A percentile compares a stretch with the other conserved stretches of the same genome.
These are phyloP conservation scores for Neohortaea acidophila DNA, from an alignment of 495 filamentous ascomycete species.

Conservation along the genomic window DNA sequence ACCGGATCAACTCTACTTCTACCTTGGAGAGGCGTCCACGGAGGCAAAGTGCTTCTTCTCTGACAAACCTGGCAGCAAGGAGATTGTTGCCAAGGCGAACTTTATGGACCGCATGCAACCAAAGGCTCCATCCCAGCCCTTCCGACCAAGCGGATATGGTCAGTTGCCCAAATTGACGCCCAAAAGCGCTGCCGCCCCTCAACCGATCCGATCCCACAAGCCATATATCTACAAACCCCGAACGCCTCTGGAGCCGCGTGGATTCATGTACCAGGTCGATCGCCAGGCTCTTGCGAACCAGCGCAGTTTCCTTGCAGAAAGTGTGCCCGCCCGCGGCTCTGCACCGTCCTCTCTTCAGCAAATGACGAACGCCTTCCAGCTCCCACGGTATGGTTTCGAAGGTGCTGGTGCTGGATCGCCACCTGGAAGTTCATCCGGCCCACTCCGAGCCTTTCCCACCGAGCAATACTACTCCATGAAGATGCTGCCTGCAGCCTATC, in stretches of 20 bases:
- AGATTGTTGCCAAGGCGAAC: conserved; percentile 42
- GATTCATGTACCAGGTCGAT: conserved; percentile 13
- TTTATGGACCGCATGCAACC: conserved; percentile 50
- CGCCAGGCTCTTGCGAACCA: conserved; percentile 13
- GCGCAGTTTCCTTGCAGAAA: conserved; percentile 10
- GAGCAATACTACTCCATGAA: conserved; percentile 17
- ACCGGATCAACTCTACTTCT: conserved; percentile 72
- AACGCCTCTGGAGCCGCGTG: conserved; percentile 7
- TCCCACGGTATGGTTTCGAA: neutral
- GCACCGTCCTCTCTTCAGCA: too few species aligned
- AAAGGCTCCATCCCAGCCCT: conserved; percentile 2
- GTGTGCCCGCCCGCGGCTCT: conserved; percentile 1
- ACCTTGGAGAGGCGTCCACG: conserved; percentile 72
- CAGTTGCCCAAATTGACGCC: neutral
- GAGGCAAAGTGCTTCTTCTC: conserved; percentile 89
- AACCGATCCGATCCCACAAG: conserved; percentile 9
- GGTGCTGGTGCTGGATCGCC: conserved; percentile 5
- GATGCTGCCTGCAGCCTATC: conserved; percentile 13
- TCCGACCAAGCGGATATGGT: neutral
- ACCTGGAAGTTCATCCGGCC: conserved; percentile 1
- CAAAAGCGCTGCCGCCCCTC: conserved; percentile 2
- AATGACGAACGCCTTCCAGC: conserved; percentile 3
- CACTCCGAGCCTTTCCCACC: conserved; percentile 10
- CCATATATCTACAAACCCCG: conserved; percentile 29
- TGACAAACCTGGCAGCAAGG: conserved; percentile 48